A percentile compares a stretch with the other conserved stretches of the same genome.
phyloP scores from a whole-genome alignment of 371 early-diverging fungal species.

The Lichtheimia corymbifera region DNA sequence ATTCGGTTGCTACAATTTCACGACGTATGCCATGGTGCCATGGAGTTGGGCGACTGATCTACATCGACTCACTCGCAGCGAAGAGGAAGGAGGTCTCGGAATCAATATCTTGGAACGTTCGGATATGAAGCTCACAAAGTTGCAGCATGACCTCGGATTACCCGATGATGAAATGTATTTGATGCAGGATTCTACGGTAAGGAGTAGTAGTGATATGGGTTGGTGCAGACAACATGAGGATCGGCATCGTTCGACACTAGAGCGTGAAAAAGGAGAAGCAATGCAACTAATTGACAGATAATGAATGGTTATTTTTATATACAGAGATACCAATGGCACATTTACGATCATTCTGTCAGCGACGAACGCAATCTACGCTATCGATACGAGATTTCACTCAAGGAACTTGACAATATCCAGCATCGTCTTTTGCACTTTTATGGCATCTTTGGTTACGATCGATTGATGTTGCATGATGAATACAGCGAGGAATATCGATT shows the following conservation, averaged over 20 bases:
- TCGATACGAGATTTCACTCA: slow-evolving; percentile 22
- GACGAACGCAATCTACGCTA: slow-evolving; percentile 22
- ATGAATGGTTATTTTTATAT: neutral
- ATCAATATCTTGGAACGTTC: slow-evolving; percentile 27
- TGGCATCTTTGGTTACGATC: slow-evolving; percentile 32
- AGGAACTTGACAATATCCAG: slow-evolving; percentile 15
- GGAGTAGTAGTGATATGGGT: neutral
- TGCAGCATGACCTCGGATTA: slow-evolving; percentile 19
- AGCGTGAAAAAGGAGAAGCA: neutral
- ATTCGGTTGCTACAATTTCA: slow-evolving; percentile 32
- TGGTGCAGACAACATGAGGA: neutral
- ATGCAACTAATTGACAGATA: neutral
- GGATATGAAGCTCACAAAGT: slow-evolving; percentile 19
- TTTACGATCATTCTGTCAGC: slow-evolving; percentile 11
- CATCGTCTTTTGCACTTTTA: slow-evolving; percentile 30
- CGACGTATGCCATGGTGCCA: slow-evolving; percentile 24
- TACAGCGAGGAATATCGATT: slow-evolving; percentile 24
- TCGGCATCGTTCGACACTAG: neutral
- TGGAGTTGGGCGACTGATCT: slow-evolving; percentile 32
- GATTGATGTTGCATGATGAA: slow-evolving; percentile 13
- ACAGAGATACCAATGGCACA: slow-evolving; percentile 34
- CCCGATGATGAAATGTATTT: slow-evolving; percentile 23
- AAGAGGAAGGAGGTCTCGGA: slow-evolving; percentile 25
- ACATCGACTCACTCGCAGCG: slow-evolving; percentile 17
- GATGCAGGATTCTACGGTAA: slow-evolving; percentile 32